Evolutionary conservation across 768 basidiomycete species (phyloP).

Genomic region (Leccinum rimulosum): DNA sequence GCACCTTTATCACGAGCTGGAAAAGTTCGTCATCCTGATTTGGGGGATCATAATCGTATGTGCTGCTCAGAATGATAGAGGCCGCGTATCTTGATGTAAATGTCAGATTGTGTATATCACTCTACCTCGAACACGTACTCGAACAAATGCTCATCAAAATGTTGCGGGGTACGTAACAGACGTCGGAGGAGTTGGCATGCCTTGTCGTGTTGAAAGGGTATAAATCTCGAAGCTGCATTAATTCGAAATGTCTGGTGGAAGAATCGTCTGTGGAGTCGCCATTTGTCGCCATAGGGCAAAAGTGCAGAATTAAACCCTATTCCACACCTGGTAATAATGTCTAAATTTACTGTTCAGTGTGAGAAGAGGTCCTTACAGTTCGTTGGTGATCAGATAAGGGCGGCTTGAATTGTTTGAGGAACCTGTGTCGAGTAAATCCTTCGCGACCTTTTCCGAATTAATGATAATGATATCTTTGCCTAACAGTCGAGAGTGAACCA

Average conservation of each 20-base stretch:
- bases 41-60: not conserved
- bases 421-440: not conserved
- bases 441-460: not conserved
- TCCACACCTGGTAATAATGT: not conserved
- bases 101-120: too few relatives aligned
- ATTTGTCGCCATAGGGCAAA: not conserved
- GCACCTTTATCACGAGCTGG: not conserved
- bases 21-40: not conserved
- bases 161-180: not conserved
- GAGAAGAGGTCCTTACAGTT: not conserved
- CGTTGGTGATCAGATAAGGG: not conserved
- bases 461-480: not conserved
- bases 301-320: not conserved
- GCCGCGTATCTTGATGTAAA: not conserved
- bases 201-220: not conserved
- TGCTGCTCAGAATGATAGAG: not conserved
- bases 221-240: not conserved
- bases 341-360: not conserved
- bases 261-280: not conserved
- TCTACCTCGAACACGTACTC: not conserved
- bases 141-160: not conserved
- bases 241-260: not conserved
- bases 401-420: not conserved
- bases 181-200: not conserved
- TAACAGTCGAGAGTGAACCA: not conserved